Conservation (phyloP, 129 eudicot genomes). For the Lactuca sativa region DNA sequence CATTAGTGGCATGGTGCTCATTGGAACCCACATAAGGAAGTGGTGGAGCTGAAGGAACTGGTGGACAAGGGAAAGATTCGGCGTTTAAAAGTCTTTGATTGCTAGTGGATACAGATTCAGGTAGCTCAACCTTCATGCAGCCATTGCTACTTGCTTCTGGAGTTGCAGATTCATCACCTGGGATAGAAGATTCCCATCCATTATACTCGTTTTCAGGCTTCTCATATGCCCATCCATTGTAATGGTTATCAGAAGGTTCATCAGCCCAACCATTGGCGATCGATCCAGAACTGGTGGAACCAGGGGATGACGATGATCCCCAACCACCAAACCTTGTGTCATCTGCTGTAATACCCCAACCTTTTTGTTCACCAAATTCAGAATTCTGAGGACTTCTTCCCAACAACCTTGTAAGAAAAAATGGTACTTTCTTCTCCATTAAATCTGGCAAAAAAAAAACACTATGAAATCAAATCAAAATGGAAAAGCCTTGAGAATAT, state of each 20-base stretch:
- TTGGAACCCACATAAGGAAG: constrained; percentile 22
- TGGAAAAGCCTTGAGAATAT: neutral
- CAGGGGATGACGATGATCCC: constrained; percentile 20
- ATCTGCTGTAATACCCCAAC: constrained; percentile 23
- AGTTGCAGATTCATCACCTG: constrained; percentile 8
- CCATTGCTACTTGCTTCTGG: constrained; percentile 12
- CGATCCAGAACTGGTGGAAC: constrained; percentile 7
- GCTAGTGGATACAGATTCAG: constrained; percentile 17
- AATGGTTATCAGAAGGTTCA: constrained; percentile 10
- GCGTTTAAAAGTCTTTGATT: constrained; percentile 15
- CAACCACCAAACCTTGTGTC: constrained; percentile 26
- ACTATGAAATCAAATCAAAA: neutral
- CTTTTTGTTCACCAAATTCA: constrained; percentile 19
- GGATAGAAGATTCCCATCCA: constrained; percentile 36
- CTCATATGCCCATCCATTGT: constrained; percentile 31
- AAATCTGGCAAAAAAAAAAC: constrained; percentile 7
- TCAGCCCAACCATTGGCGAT: constrained; percentile 29
- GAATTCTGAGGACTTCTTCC: constrained; percentile 14
- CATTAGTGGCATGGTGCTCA: constrained; percentile 2
- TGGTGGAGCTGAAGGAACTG: constrained; percentile 52
- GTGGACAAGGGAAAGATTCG: constrained; percentile 11
- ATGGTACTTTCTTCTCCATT: constrained; percentile 16
- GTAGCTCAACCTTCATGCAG: constrained; percentile 16
- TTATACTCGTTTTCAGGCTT: constrained; percentile 20
- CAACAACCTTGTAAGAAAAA: constrained; percentile 12